Evolutionary conservation across 2,329 filamentous ascomycete species (phyloP).

Genomic region (Sarocladium brachiariae): DNA sequence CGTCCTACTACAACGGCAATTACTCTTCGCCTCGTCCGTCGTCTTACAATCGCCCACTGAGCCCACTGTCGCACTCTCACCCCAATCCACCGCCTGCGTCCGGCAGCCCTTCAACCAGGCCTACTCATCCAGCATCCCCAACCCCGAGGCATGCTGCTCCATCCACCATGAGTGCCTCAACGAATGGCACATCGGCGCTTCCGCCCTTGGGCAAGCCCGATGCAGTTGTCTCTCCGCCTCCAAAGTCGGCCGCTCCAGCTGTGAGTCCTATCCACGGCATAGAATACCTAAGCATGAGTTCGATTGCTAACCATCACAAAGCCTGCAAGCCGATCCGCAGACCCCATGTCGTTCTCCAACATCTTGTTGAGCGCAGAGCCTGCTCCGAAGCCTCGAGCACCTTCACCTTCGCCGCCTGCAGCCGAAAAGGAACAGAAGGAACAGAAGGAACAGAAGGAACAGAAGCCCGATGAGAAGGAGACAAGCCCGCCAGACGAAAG

Average conservation of each 20-base stretch:
- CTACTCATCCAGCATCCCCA: conserved; percentile 41
- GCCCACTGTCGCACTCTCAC: conserved; percentile 44
- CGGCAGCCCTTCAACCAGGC: conserved; percentile 35
- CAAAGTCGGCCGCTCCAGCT: conserved; percentile 31
- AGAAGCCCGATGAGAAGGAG: conserved; percentile 13
- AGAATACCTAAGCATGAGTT: background rate
- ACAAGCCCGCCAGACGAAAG: conserved; percentile 6
- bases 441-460: too few relatives aligned
- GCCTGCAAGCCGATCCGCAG: conserved; percentile 67
- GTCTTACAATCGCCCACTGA: conserved; percentile 38
- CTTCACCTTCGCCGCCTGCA: too few relatives aligned
- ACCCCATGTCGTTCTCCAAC: conserved; percentile 94
- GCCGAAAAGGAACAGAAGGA: too few relatives aligned
- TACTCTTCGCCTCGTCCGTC: conserved; percentile 42
- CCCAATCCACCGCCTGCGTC: conserved; percentile 36
- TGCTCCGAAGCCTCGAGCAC: conserved; percentile 44
- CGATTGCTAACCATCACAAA: conserved; percentile 25
- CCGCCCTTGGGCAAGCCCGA: conserved; percentile 25
- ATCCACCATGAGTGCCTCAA: conserved; percentile 28
- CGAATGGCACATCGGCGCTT: conserved; percentile 33
- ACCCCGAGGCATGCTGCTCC: conserved; percentile 36
- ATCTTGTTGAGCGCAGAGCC: conserved; percentile 79
- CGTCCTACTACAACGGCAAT: conserved; percentile 41
- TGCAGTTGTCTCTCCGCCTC: conserved; percentile 26
- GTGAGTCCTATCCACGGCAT: conserved; percentile 23